Percentiles rank a stretch among this genome's conserved stretches.
Conservation (phyloP, 345 rosid genomes). For the Ailanthus altissimus region DNA sequence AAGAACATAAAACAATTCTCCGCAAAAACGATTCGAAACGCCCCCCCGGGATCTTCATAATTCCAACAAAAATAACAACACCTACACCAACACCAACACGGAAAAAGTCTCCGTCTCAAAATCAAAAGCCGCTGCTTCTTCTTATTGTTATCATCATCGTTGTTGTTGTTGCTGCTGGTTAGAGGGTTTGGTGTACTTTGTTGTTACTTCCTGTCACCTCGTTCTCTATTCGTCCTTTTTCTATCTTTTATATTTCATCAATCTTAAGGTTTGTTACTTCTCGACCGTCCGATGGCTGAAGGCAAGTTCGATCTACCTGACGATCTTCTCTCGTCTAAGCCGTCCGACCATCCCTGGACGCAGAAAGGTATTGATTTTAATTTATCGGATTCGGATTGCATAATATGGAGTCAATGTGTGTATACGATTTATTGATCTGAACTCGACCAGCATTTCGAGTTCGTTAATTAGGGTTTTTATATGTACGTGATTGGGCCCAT, state of each 20-base stretch:
- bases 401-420: slow-evolving; percentile 12
- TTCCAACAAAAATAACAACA: slow-evolving; percentile 11
- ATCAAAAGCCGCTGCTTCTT: not conserved
- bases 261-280: slow-evolving; percentile 6
- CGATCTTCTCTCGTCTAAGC: slow-evolving; percentile 67
- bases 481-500: not conserved
- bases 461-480: slow-evolving; percentile 23
- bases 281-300: slow-evolving; percentile 56
- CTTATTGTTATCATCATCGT: not conserved
- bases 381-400: not conserved
- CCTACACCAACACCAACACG: accelerated
- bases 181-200: not conserved
- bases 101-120: not conserved
- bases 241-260: slow-evolving; percentile 17
- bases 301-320: slow-evolving; percentile 83
- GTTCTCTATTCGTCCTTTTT: not conserved
- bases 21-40: slow-evolving; percentile 34
- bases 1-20: not conserved
- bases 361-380: slow-evolving; percentile 43
- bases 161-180: not conserved
- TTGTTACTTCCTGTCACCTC: slow-evolving; percentile 12
- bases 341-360: slow-evolving; percentile 52
- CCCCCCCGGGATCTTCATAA: slow-evolving; percentile 20
- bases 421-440: slow-evolving; percentile 26
- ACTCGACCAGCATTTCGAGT: not conserved